Conservation (phyloP, 2,329 filamentous ascomycete genomes). For the Boeremia exigua region DNA sequence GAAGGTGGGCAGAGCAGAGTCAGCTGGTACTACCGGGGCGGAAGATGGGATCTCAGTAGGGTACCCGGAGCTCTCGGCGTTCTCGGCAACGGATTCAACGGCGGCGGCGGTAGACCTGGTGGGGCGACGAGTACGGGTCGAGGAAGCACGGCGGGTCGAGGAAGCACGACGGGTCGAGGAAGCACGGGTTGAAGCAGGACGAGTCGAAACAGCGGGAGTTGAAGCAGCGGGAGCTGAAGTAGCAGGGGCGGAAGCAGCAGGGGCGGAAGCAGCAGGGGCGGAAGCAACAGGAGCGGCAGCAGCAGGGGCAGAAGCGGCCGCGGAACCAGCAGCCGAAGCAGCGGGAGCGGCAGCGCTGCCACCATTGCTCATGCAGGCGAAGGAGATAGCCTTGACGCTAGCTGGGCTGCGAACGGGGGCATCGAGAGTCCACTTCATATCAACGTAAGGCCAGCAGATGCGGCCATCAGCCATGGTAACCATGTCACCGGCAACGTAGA, state of each 20-base stretch:
- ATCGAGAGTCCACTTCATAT: constrained; percentile 60
- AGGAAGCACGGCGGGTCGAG: too few relatives aligned
- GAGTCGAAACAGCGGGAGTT: too few relatives aligned
- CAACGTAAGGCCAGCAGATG: constrained; percentile 68
- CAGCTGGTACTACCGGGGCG: constrained; percentile 9
- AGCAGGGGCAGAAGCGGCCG: constrained; percentile 3
- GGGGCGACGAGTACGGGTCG: too few relatives aligned
- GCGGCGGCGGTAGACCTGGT: constrained; percentile 1
- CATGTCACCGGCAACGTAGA: constrained; percentile 68
- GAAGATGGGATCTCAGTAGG: constrained; percentile 8
- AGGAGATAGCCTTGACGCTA: constrained; percentile 56
- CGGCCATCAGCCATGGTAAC: constrained; percentile 64
- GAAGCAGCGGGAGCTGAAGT: constrained; percentile 2
- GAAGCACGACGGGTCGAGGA: too few relatives aligned
- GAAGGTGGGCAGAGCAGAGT: constrained; percentile 25
- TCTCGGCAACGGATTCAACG: constrained; percentile 4
- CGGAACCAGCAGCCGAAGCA: background rate
- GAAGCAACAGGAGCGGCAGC: constrained; percentile 11
- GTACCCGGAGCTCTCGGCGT: constrained; percentile 7
- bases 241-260: background rate
- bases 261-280: constrained; percentile 11
- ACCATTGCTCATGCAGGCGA: constrained; percentile 56
- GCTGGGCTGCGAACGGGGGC: constrained; percentile 46
- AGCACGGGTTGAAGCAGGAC: too few relatives aligned
- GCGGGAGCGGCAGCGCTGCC: constrained; percentile 15